These are phyloP conservation scores for Mimosa pudica DNA, from an alignment of 306 rosid species.

Conservation along the genomic window DNA sequence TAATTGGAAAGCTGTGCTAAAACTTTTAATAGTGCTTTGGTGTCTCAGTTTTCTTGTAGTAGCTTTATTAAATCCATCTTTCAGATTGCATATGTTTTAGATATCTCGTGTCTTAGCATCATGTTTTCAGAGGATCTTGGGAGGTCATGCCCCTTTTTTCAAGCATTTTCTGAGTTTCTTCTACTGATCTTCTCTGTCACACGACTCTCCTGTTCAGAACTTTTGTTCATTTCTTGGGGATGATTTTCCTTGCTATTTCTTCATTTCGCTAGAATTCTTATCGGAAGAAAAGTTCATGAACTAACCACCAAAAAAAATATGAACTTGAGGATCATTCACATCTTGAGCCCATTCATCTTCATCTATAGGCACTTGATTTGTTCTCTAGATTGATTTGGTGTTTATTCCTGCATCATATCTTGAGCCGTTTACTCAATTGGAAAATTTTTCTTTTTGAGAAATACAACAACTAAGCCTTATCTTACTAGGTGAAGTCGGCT, in stretches of 20 bases:
- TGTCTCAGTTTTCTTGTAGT: not conserved
- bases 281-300: not conserved
- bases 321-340: not conserved
- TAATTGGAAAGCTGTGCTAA: not conserved
- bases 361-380: not conserved
- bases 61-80: not conserved
- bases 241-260: not conserved
- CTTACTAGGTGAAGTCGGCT: too few relatives aligned
- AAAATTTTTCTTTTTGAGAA: not conserved
- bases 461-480: not conserved
- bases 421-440: not conserved
- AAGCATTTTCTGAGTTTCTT: not conserved
- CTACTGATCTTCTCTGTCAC: not conserved
- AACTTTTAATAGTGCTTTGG: not conserved
- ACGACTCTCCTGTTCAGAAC: not conserved
- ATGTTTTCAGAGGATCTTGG: not conserved
- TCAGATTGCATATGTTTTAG: not conserved
- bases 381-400: not conserved
- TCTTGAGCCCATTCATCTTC: conserved; percentile 1
- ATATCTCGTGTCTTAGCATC: not conserved
- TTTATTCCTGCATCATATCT: not conserved
- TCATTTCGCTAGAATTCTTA: not conserved
- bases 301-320: not conserved
- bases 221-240: not conserved
- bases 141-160: not conserved